A percentile compares a stretch with the other conserved stretches of the same genome.
Conservation (phyloP, 2,329 filamentous ascomycete genomes). For the Ophiocordyceps unilateralis region DNA sequence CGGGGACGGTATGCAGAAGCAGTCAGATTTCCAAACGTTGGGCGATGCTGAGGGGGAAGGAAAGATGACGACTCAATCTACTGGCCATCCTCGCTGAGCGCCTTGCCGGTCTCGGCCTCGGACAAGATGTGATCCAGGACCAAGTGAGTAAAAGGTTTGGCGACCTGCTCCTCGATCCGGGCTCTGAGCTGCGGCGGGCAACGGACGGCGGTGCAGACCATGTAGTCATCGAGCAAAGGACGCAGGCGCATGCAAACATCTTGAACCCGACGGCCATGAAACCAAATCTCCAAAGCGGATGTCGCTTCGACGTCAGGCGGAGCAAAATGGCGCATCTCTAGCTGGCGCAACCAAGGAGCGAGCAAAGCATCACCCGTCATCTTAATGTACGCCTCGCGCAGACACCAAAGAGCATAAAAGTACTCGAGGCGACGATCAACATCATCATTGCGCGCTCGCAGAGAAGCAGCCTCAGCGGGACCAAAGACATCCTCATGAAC, state of each 20-base stretch:
- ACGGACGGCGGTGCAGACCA: slow-evolving; percentile 32
- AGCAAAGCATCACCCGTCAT: slow-evolving; percentile 64
- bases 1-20: no score
- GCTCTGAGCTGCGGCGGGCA: slow-evolving; percentile 12
- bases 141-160: background rate
- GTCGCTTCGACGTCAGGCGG: slow-evolving; percentile 27
- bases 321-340: slow-evolving; percentile 50
- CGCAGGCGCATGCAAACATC: slow-evolving; percentile 18
- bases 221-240: slow-evolving; percentile 27
- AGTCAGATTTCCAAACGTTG: no score
- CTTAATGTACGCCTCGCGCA: slow-evolving; percentile 71
- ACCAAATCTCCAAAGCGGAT: slow-evolving; percentile 14
- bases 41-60: background rate
- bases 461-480: slow-evolving; percentile 39
- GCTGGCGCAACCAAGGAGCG: slow-evolving; percentile 51
- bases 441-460: slow-evolving; percentile 15
- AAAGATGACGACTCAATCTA: background rate
- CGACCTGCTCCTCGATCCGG: slow-evolving; percentile 26
- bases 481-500: slow-evolving; percentile 57
- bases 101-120: slow-evolving; percentile 19
- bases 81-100: background rate
- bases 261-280: slow-evolving; percentile 12
- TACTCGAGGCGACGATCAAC: slow-evolving; percentile 43
- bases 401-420: slow-evolving; percentile 66
- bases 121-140: slow-evolving; percentile 26